Base-by-base conservation (phyloP, 2,329 filamentous ascomycete species). In the Colletotrichum sp. region DNA sequence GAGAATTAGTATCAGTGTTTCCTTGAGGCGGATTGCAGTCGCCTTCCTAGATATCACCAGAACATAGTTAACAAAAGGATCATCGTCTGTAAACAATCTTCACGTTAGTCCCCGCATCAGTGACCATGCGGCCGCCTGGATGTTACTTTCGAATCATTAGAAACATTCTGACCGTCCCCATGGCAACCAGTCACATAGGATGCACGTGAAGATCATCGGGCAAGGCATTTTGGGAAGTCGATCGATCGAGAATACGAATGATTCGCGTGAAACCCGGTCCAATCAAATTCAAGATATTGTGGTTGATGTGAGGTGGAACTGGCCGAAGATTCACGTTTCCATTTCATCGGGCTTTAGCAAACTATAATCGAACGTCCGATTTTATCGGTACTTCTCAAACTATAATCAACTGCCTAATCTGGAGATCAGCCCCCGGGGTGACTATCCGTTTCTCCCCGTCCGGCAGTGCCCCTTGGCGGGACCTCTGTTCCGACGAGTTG, bases 1-100 rank as follows among this genome's bases (percentile, higher is more conserved):
- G 18, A 7, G 4, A 21, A 0, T 6, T 7, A n/a, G n/a, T 8
- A 49, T 21, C 3, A 49, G 18, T 13, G 2, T 21, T 49, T 21
- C 2, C 6, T 21, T 6, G 3, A 49, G n/a, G 44, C 10, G 18
- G n/a, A 49, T 12, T 21, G n/a, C 6, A 21, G 18, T 4, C 10
- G n/a, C n/a, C 5, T 21, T 49, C 44, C n/a, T 21, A 6, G 2
- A 49, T 49, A 13, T 21, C n/a, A 13, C 39, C 18, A 6, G 9
- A 0, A 2, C 8, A 18, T 10, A 10, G 3, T n/a, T n/a, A 10
- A n/a, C 39, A 2, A 10, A 44, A n/a, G 1, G 5, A n/a, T 0
- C 18, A 44, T 44, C 39, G 0, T n/a, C 8, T 0, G 0, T 10
- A 44, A n/a, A 4, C 18, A 44, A 2, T n/a, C 8, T 44, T 5